Evolutionary conservation across 108 stramenopile genomes (phyloP).

Genomic region (Cyclotella baltica): DNA sequence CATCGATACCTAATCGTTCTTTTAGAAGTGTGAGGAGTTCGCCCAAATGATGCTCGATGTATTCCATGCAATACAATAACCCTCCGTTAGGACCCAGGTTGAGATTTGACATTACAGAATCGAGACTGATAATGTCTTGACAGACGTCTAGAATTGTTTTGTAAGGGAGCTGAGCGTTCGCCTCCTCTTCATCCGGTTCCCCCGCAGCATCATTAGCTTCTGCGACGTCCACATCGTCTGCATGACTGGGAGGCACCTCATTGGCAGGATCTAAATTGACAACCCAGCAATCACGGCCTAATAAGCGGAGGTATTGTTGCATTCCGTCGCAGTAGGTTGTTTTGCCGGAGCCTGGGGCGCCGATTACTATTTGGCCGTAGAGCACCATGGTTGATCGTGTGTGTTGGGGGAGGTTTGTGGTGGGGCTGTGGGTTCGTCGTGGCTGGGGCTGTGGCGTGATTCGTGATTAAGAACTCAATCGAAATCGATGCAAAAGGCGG

Average conservation of each 20-base stretch:
- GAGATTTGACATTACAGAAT: slow-evolving; percentile 91
- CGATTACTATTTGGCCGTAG: slow-evolving; percentile 96
- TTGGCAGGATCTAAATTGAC: slow-evolving; percentile 99
- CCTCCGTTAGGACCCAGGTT: slow-evolving; percentile 97
- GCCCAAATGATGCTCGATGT: slow-evolving; percentile 82
- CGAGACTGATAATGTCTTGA: slow-evolving; percentile 80
- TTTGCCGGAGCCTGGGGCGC: slow-evolving; percentile 97
- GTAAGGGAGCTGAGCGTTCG: slow-evolving; percentile 67
- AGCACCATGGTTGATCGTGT: slow-evolving; percentile 46
- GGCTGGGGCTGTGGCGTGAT: neutral
- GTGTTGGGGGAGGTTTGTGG: neutral
- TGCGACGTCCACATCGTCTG: slow-evolving; percentile 21
- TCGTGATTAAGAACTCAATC: no score
- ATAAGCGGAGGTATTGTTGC: slow-evolving; percentile 87
- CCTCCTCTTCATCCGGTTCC: slow-evolving; percentile 3
- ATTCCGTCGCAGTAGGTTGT: slow-evolving; percentile 97
- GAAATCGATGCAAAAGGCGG: no score
- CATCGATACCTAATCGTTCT: slow-evolving; percentile 35
- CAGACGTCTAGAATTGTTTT: slow-evolving; percentile 79
- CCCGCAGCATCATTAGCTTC: slow-evolving; percentile 18
- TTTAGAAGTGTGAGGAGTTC: slow-evolving; percentile 61
- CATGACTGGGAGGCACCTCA: slow-evolving; percentile 63
- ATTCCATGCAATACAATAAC: slow-evolving; percentile 96
- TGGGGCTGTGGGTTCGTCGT: no score
- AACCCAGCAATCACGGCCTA: slow-evolving; percentile 91